Conservation (phyloP, 768 basidiomycete genomes). For the Termitomyces sp. region DNA sequence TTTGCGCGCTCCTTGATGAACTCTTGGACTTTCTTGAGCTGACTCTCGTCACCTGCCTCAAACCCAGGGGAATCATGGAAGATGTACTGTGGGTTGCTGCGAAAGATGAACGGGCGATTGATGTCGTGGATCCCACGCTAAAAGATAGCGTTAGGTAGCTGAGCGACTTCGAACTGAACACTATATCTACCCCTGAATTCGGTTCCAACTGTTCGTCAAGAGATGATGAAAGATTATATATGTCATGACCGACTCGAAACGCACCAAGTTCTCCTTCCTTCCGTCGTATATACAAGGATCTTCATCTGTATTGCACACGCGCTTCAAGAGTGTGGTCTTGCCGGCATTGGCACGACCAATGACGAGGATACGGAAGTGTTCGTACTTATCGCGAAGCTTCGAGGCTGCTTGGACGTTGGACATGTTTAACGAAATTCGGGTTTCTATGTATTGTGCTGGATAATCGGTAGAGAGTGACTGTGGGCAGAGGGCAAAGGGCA, state of each 20-base stretch:
- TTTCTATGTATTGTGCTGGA: neutral
- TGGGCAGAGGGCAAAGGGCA: neutral
- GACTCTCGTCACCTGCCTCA: neutral
- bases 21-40: slow-evolving; percentile 3
- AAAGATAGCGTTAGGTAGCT: neutral
- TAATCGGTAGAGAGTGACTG: no score
- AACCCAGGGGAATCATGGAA: neutral
- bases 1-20: neutral
- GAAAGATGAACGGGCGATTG: neutral
- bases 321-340: slow-evolving; percentile 3
- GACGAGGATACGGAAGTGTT: slow-evolving; percentile 8
- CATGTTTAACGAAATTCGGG: neutral
- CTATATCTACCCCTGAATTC: neutral
- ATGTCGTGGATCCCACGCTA: neutral
- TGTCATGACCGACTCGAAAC: neutral
- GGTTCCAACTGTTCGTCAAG: neutral
- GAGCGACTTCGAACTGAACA: neutral
- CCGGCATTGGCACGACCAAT: slow-evolving; percentile 8
- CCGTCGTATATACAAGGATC: neutral
- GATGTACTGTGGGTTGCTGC: neutral
- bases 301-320: neutral
- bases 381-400: neutral
- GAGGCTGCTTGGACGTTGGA: neutral
- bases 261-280: neutral
- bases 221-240: neutral